Evolutionary conservation across 805 yeast species (phyloP), one percentile per base, ranked within the genome.

Genomic region (Yamadazyma laniorum): DNA sequence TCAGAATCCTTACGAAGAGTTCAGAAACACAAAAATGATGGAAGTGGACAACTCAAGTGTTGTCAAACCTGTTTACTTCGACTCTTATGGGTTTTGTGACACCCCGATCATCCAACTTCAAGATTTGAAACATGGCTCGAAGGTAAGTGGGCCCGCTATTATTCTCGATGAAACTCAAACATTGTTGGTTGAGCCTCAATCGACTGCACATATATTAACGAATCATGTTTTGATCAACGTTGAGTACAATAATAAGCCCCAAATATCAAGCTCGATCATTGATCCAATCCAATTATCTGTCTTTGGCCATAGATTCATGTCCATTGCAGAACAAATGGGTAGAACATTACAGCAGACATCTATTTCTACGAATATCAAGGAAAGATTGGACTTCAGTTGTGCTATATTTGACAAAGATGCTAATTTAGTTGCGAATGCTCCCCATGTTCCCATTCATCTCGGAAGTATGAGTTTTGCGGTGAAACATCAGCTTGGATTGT

Each of bases 1-100:
- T 22, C 84, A 80, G 44, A 72, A 70, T 42, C 86, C 85, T 41
- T 53, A 79, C 23, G 58, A 57, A 18, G 62, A 60, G n/a, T 56
- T 69, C 15, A 46, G 49, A 17, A 21, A 27, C 6, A 14, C 34
- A 5, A 19, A 28, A 5, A 16, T 29, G 15, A 25, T n/a, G 8
- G 19, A 25, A 6, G 18, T 11, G 12, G 18, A 39, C 6, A 16
- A 15, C 8, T 25, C 43, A 4, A 49, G 18, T 5, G 6, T 21
- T 2, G 14, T 21, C 12, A 40, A 43, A 19, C 9, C 28, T 9
- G 47, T 62, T n/a, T 65, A 50, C 45, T 64, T 63, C 42, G 64
- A 58, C 29, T 44, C 48, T 5, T 29, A 28, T 1, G 67, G 64
- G 6, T 64, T 67, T 67, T 9, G 43, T n/a, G 45, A 56, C 2